These are phyloP conservation scores for Mycosarcoma mackinlayi DNA, from an alignment of 1,284 basidiomycete species.

Conservation along the genomic window DNA sequence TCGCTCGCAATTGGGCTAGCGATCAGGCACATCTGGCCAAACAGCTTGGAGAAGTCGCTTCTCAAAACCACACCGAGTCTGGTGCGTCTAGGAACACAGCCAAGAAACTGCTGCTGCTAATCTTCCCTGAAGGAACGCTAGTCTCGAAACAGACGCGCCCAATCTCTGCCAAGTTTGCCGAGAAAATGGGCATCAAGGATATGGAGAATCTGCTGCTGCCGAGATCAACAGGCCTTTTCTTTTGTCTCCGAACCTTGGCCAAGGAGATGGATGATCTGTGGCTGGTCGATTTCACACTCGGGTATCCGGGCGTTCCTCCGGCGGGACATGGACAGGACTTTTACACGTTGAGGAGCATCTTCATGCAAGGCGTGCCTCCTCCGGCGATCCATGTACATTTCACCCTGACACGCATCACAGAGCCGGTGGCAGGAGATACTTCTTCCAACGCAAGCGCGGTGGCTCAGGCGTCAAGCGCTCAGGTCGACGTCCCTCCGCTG, in stretches of 20 bases:
- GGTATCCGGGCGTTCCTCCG: conserved; percentile 80
- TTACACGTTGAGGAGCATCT: conserved; percentile 87
- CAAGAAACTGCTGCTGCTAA: conserved; percentile 55
- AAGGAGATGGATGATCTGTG: conserved; percentile 81
- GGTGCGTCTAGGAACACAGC: conserved; percentile 9
- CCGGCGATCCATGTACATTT: conserved; percentile 82
- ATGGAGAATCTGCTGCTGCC: conserved; percentile 84
- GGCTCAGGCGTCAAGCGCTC: conserved; percentile 11
- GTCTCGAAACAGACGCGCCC: conserved; percentile 56
- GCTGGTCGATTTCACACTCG: conserved; percentile 79
- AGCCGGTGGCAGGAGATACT: conserved; percentile 12
- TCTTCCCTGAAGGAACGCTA: conserved; percentile 64
- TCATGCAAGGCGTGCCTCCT: conserved; percentile 82
- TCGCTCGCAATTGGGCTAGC: conserved; percentile 52
- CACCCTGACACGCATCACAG: conserved; percentile 35
- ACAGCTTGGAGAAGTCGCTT: conserved; percentile 42
- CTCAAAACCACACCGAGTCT: conserved; percentile 8
- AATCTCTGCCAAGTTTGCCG: conserved; percentile 55
- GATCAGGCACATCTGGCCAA: conserved; percentile 51
- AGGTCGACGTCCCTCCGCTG: conserved; percentile 27
- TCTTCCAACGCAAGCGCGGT: conserved; percentile 12
- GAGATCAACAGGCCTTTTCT: conserved; percentile 87
- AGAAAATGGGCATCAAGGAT: conserved; percentile 73
- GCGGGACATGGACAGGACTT: conserved; percentile 79
- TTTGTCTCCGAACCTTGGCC: conserved; percentile 82